Evolutionary conservation across 768 basidiomycete genomes (phyloP), one percentile per base, ranked within the genome.

Genomic region (Lactifluus subvellereus): DNA sequence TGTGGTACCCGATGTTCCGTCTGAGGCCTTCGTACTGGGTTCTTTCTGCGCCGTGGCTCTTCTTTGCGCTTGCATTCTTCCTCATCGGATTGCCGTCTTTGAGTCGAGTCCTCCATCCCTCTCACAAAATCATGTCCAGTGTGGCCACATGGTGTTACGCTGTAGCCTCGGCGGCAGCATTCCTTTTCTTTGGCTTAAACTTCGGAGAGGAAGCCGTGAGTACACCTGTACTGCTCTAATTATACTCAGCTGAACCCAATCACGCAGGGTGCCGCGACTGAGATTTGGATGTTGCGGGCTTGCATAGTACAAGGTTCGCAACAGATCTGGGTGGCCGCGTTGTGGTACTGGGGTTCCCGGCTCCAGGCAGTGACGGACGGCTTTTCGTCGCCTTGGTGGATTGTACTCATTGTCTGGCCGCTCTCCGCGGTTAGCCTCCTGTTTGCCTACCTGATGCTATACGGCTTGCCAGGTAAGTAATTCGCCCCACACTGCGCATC

Each of bases 291-390:
- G 35, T 72, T 94, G 62, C 84, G 94, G 37, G 94, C 94, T 13
- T 95, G 93, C 72, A 77, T 95, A 65, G 94, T 97, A 0, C 94
- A 97, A 75, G 94, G 94, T 45, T 89, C 93, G 10, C 94, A 97
- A 68, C 94, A 96, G 75, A 84, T 97, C 43, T 97, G 94, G 94
- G 88, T 96, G 14, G 90, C 94, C 3, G 94, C 89, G 8, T 76
- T 97, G 42, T 97, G 94, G 94, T 97, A 91, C 71, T 97, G 94
- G 94, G 94, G 94, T 67, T 84, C 87, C 74, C 83, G 84, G 37
- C 77, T 97, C 62, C 88, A 89, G 71, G 76, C 79, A 8, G 76
- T 77, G 22, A 49, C 74, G 54, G 77, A 82, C 48, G 78, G 75
- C 51, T 80, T 82, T 67, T 72, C 82, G 45, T 76, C 89, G 10